phyloP scores from a whole-genome alignment of 805 yeast species.

The Starmerella potacharoeniae region DNA sequence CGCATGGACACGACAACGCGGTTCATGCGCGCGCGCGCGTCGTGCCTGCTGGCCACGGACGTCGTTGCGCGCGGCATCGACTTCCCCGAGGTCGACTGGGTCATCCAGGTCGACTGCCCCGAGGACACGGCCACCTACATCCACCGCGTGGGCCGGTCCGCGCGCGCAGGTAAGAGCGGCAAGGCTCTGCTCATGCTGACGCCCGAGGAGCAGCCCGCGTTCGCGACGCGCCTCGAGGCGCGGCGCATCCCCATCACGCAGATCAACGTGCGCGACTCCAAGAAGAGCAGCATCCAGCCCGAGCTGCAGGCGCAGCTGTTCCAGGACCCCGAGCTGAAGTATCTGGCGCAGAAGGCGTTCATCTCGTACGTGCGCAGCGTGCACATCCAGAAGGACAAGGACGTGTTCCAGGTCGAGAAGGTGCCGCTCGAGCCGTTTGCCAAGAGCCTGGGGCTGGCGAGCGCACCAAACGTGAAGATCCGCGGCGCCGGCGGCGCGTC shows the following conservation, averaged over 20 bases:
- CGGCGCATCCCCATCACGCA: conserved; percentile 60
- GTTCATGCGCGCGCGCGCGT: conserved; percentile 65
- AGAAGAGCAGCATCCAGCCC: conserved; percentile 60
- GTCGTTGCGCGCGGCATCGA: conserved; percentile 87
- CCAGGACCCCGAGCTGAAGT: conserved; percentile 82
- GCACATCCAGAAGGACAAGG: conserved; percentile 76
- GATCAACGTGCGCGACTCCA: conserved; percentile 63
- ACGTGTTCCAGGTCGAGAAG: conserved; percentile 64
- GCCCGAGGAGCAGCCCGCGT: conserved; percentile 64
- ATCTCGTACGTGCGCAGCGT: conserved; percentile 81
- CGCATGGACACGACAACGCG: conserved; percentile 71
- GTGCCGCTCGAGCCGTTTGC: conserved; percentile 79
- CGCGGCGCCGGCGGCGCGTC: conserved; percentile 28
- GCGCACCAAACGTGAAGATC: conserved; percentile 86
- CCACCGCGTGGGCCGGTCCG: conserved; percentile 84
- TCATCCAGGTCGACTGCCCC: conserved; percentile 83
- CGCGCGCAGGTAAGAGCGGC: conserved; percentile 76
- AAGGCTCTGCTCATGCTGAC: conserved; percentile 71
- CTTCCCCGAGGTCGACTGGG: conserved; percentile 91
- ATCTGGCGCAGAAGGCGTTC: conserved; percentile 91
- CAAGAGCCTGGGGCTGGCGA: conserved; percentile 80
- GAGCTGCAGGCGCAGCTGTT: conserved; percentile 85
- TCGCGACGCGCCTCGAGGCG: conserved; percentile 49
- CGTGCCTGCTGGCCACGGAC: conserved; percentile 80
- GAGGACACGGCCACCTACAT: conserved; percentile 83